Evolutionary conservation across 345 rosid genomes (phyloP).

Genomic region (Geranium brycei): DNA sequence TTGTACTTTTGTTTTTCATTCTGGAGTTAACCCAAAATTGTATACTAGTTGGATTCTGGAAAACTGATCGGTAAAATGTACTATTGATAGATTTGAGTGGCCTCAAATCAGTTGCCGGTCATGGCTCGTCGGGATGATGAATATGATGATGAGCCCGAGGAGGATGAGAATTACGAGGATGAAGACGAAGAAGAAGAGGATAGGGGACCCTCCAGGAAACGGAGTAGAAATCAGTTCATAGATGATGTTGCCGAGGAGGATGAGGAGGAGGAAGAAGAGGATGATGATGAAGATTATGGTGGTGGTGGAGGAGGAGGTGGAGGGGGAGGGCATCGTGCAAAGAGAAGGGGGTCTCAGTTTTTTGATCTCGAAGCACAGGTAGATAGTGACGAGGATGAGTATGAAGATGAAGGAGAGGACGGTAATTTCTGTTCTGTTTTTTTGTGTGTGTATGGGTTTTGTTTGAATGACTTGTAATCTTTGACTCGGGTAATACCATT

Average conservation of each 20-base stretch:
- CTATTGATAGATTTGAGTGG: background rate
- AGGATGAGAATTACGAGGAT: constrained; percentile 39
- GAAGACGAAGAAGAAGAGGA: constrained; percentile 41
- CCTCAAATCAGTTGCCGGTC: background rate
- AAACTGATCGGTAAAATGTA: no score
- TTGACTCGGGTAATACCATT: background rate
- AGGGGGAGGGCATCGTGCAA: constrained; percentile 20
- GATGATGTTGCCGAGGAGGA: constrained; percentile 91
- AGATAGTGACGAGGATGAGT: constrained; percentile 80
- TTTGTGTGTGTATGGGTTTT: background rate
- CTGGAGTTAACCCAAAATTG: background rate
- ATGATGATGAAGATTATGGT: constrained; percentile 33
- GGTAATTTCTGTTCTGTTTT: constrained; percentile 27
- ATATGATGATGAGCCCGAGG: constrained; percentile 27
- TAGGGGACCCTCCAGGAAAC: constrained; percentile 31
- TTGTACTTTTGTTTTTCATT: no score
- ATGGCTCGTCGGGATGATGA: constrained; percentile 18
- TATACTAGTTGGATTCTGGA: background rate
- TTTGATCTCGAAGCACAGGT: constrained; percentile 62
- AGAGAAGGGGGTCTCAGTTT: constrained; percentile 33
- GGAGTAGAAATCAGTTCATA: constrained; percentile 60
- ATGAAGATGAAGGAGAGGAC: constrained; percentile 72
- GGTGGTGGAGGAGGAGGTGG: constrained; percentile 21
- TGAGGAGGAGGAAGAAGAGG: constrained; percentile 59
- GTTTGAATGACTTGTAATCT: background rate